These are phyloP conservation scores for Collybia sp. DNA, from an alignment of 768 basidiomycete genomes.

Conservation along the genomic window DNA sequence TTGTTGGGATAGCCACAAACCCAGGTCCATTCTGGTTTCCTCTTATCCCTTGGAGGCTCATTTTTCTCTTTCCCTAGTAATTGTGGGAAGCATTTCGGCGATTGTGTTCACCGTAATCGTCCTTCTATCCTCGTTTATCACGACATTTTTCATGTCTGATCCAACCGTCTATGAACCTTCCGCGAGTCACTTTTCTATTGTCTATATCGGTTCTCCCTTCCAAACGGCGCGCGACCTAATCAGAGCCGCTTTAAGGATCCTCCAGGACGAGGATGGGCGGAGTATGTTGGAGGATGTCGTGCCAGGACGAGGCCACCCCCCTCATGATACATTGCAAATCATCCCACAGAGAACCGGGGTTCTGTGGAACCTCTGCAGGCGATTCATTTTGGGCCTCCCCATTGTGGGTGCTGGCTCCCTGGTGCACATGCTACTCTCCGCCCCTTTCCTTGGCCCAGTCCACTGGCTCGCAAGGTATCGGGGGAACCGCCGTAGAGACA, in stretches of 20 bases:
- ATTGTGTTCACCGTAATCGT: conserved; percentile 62
- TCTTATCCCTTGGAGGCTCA: conserved; percentile 3
- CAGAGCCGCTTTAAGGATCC: conserved; percentile 55
- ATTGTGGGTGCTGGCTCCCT: conserved; percentile 74
- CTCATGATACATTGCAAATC: conserved; percentile 13
- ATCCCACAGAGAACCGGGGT: conserved; percentile 34
- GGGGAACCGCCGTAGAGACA: conserved; percentile 47
- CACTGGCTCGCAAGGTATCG: conserved; percentile 69
- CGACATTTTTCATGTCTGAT: conserved; percentile 58
- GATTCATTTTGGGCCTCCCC: conserved; percentile 76
- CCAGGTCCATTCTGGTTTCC: conserved; percentile 40
- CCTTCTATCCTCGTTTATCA: conserved; percentile 64
- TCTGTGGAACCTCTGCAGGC: conserved; percentile 51
- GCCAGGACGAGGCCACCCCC: conserved; percentile 9
- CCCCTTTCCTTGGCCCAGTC: conserved; percentile 61
- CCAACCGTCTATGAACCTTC: conserved; percentile 46
- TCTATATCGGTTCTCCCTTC: conserved; percentile 45
- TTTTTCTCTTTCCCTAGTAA: conserved; percentile 35
- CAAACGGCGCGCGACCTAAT: conserved; percentile 59
- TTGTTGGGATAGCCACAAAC: conserved; percentile 74
- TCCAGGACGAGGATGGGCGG: conserved; percentile 50
- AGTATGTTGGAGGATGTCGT: conserved; percentile 32
- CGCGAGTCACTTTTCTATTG: conserved; percentile 33
- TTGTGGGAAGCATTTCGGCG: conserved; percentile 57
- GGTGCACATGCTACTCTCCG: conserved; percentile 63